Percentiles rank a stretch among this genome's conserved stretches.
Evolutionary conservation across 2,329 filamentous ascomycete species (phyloP).

Genomic region (Penicillium olsonii): DNA sequence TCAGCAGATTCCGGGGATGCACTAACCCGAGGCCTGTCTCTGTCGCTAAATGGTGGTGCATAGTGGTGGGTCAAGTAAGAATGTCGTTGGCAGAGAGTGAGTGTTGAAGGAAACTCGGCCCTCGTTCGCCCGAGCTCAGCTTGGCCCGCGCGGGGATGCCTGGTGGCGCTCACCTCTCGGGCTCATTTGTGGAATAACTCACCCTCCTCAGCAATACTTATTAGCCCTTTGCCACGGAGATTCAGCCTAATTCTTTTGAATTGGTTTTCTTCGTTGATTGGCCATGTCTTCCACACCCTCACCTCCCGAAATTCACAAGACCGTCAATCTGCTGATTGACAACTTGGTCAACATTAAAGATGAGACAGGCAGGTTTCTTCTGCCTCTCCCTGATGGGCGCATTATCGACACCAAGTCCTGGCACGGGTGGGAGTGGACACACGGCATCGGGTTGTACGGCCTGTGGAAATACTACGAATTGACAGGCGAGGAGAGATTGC

Average conservation of each 20-base stretch:
- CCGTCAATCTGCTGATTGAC: conserved; percentile 68
- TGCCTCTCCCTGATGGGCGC: conserved; percentile 69
- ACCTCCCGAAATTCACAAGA: conserved; percentile 48
- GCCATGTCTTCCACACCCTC: conserved; percentile 16
- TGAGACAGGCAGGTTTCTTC: conserved; percentile 70
- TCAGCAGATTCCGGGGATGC: conserved; percentile 17
- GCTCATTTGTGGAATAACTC: conserved; percentile 18
- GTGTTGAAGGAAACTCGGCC: conserved; percentile 5
- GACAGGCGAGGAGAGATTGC: conserved; percentile 61
- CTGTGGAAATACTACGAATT: conserved; percentile 80
- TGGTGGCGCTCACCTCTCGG: conserved; percentile 11
- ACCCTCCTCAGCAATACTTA: not conserved
- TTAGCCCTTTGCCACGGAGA: not conserved
- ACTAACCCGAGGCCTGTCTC: conserved; percentile 11
- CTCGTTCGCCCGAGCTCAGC: conserved; percentile 20
- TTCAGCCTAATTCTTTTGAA: conserved; percentile 1
- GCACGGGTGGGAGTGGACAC: conserved; percentile 76
- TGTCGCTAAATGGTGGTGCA: too few relatives aligned
- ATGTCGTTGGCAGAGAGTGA: not conserved
- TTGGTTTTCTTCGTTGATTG: not conserved
- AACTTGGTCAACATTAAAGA: conserved; percentile 79
- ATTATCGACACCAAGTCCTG: conserved; percentile 84
- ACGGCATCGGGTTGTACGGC: conserved; percentile 77
- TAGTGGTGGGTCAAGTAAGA: too few relatives aligned
- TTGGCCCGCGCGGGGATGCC: conserved; percentile 16